Percentiles rank a stretch among this genome's conserved stretches.
phyloP scores from a whole-genome alignment of 176 grass and related monocot species.

The Phoenix dactylifera region DNA sequence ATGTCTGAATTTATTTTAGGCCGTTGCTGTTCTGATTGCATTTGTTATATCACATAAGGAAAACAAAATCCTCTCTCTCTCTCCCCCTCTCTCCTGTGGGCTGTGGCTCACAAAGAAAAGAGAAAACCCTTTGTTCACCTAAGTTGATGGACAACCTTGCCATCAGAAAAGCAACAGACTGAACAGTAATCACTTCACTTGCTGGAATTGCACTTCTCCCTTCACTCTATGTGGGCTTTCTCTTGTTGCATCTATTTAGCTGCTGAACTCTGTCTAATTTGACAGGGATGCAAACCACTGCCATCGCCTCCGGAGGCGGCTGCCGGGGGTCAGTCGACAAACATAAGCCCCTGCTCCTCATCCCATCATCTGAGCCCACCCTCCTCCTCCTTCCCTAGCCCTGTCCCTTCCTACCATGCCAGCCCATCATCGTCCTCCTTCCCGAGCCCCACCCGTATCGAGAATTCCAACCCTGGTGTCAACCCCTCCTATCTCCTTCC shows the following conservation, averaged over 20 bases:
- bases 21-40: too few relatives aligned
- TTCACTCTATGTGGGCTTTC: not conserved
- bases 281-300: constrained; percentile 10
- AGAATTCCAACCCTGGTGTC: constrained; percentile 11
- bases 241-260: not conserved
- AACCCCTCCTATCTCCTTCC: constrained; percentile 19
- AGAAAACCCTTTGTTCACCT: too few relatives aligned
- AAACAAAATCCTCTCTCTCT: too few relatives aligned
- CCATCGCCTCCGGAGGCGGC: constrained; percentile 1
- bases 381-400: constrained; percentile 7
- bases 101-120: too few relatives aligned
- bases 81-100: too few relatives aligned
- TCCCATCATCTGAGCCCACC: constrained; percentile 14
- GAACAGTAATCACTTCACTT: not conserved
- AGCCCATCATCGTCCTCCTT: constrained; percentile 14
- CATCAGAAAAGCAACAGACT: too few relatives aligned
- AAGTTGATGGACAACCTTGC: too few relatives aligned
- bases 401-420: constrained; percentile 17
- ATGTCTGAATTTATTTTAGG: too few relatives aligned
- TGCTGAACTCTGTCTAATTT: not conserved
- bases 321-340: not conserved
- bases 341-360: constrained; percentile 16
- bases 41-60: too few relatives aligned
- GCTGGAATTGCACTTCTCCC: not conserved
- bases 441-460: constrained; percentile 15